phyloP scores from a whole-genome alignment of 2,329 filamentous ascomycete genomes.

The Coniella lustricola region DNA sequence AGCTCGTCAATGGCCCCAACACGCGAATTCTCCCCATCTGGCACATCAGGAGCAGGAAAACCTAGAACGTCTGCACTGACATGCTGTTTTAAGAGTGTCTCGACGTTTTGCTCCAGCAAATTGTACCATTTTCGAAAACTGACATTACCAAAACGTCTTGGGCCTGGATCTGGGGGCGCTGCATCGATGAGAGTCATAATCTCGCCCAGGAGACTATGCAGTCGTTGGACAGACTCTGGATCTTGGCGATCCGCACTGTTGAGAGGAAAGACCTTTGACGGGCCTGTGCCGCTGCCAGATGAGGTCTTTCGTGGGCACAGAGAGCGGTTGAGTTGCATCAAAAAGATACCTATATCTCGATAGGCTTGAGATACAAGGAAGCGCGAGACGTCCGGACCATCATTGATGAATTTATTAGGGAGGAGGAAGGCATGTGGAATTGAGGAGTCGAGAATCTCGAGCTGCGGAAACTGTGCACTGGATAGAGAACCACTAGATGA shows the following conservation, averaged over 20 bases:
- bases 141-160: slow-evolving; percentile 84
- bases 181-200: slow-evolving; percentile 65
- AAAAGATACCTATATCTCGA: slow-evolving; percentile 76
- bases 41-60: slow-evolving; percentile 12
- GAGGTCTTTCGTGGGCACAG: slow-evolving; percentile 62
- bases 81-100: slow-evolving; percentile 48
- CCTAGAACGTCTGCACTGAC: slow-evolving; percentile 37
- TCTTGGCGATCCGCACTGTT: slow-evolving; percentile 30
- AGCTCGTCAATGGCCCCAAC: slow-evolving; percentile 51
- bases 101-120: slow-evolving; percentile 54
- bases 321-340: slow-evolving; percentile 83
- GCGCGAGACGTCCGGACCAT: slow-evolving; percentile 69
- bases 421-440: slow-evolving; percentile 51
- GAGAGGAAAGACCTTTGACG: slow-evolving; percentile 40
- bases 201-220: slow-evolving; percentile 60
- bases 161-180: slow-evolving; percentile 77
- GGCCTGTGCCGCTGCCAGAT: slow-evolving; percentile 29
- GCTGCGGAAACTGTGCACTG: slow-evolving; percentile 24
- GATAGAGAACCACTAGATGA: neutral
- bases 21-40: slow-evolving; percentile 1
- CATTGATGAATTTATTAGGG: slow-evolving; percentile 77
- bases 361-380: slow-evolving; percentile 82
- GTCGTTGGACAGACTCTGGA: slow-evolving; percentile 52
- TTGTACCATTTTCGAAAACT: slow-evolving; percentile 82
- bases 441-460: slow-evolving; percentile 42